Percentiles rank a stretch among this genome's conserved stretches.
These are phyloP conservation scores for Trichoderma cornu-damae DNA, from an alignment of 2,329 filamentous ascomycete species.

Conservation along the genomic window DNA sequence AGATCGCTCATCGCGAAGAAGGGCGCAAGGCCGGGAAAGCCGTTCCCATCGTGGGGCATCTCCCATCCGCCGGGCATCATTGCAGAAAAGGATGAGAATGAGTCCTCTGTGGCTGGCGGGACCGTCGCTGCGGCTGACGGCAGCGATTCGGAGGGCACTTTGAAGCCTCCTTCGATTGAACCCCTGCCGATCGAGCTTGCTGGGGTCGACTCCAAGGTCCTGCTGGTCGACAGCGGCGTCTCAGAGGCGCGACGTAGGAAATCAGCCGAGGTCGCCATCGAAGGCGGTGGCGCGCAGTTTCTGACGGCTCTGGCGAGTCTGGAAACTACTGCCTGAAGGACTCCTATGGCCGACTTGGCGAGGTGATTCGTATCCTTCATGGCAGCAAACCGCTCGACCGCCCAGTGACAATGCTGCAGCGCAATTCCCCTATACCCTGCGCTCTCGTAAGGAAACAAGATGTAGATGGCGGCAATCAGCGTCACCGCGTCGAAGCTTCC, in stretches of 20 bases:
- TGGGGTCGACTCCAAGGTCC: conserved; percentile 19
- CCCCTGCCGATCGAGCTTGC: conserved; percentile 14
- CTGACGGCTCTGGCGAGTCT: conserved; percentile 49
- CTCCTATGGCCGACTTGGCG: conserved; percentile 49
- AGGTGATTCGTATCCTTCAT: conserved; percentile 51
- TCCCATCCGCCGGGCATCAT: conserved; percentile 32
- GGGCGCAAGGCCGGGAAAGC: conserved; percentile 48
- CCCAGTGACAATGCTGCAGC: conserved; percentile 55
- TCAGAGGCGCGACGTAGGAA: conserved; percentile 12
- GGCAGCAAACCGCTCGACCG: conserved; percentile 52
- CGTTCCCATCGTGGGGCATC: conserved; percentile 39
- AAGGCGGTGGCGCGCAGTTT: conserved; percentile 22
- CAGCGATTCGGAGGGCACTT: background rate
- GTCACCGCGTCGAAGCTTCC: conserved; percentile 61
- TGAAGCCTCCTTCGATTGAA: background rate
- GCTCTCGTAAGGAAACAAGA: conserved; percentile 55
- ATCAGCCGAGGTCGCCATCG: conserved; percentile 18
- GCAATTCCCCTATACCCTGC: conserved; percentile 42
- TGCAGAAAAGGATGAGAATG: background rate
- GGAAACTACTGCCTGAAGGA: conserved; percentile 50
- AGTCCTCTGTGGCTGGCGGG: background rate
- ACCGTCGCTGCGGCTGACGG: background rate
- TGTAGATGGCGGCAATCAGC: conserved; percentile 55
- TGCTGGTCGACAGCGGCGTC: conserved; percentile 16
- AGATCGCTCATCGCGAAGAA: conserved; percentile 55